Conservation (phyloP, 352 stramenopile species). For the Aphanomyces invadans region DNA sequence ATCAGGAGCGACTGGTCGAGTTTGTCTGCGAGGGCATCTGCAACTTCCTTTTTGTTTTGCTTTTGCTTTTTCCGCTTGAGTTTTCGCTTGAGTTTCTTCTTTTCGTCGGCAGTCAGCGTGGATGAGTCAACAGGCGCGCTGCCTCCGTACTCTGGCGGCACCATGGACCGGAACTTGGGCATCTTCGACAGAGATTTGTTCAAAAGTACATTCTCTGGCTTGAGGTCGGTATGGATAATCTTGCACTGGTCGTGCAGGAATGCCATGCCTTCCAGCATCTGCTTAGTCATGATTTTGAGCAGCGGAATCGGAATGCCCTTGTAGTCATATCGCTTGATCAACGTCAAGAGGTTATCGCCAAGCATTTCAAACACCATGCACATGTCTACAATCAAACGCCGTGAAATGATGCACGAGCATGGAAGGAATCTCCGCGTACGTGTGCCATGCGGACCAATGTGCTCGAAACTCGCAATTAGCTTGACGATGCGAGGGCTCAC, state of each 20-base stretch:
- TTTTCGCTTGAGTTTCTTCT: constrained; percentile 92
- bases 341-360: constrained; percentile 95
- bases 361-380: constrained; percentile 99
- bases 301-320: constrained; percentile 92
- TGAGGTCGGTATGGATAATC: constrained; percentile 99
- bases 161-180: constrained; percentile 35
- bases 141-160: constrained; percentile 3
- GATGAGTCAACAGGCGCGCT: constrained; percentile 11
- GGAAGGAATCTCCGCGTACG: too few relatives aligned
- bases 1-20: not conserved
- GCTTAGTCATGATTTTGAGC: constrained; percentile 90
- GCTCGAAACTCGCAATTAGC: constrained; percentile 86
- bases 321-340: constrained; percentile 99
- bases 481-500: constrained; percentile 48
- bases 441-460: constrained; percentile 92
- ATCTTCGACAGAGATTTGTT: constrained; percentile 64
- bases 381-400: constrained; percentile 56
- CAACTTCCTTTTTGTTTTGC: constrained; percentile 42
- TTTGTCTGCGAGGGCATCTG: constrained; percentile 15
- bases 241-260: constrained; percentile 96
- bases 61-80: constrained; percentile 94
- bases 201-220: constrained; percentile 98
- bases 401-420: too few relatives aligned
- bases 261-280: constrained; percentile 94
- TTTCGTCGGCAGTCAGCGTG: constrained; percentile 75